A percentile compares a stretch with the other conserved stretches of the same genome.
Conservation (phyloP, 768 basidiomycete genomes). For the Dentipellis fragilis region DNA sequence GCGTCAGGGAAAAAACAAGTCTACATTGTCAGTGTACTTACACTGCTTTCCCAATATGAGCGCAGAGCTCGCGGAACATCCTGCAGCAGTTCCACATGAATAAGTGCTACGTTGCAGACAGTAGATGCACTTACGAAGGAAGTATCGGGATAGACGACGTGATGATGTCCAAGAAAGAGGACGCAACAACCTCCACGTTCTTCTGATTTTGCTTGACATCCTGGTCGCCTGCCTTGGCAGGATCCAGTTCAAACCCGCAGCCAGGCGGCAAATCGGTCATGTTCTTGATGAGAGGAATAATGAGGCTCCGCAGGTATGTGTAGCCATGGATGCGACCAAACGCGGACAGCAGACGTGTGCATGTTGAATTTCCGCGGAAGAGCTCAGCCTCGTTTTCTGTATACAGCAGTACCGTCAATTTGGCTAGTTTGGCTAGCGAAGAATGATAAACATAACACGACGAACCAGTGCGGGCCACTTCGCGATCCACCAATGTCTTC, state of each 20-base stretch:
- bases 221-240: conserved; percentile 43
- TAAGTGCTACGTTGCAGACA: background rate
- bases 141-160: conserved; percentile 57
- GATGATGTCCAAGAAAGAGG: conserved; percentile 68
- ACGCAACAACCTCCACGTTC: conserved; percentile 64
- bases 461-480: conserved; percentile 69
- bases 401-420: conserved; percentile 1
- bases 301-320: conserved; percentile 74
- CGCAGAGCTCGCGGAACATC: conserved; percentile 80
- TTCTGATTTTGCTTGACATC: conserved; percentile 58
- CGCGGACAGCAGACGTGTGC: conserved; percentile 75
- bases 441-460: background rate
- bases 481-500: conserved; percentile 78
- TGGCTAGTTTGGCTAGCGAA: background rate
- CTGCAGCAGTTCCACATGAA: conserved; percentile 26
- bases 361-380: conserved; percentile 83
- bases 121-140: conserved; percentile 50
- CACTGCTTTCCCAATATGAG: conserved; percentile 73
- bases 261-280: conserved; percentile 67
- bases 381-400: conserved; percentile 74
- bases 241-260: conserved; percentile 72
- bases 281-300: conserved; percentile 66
- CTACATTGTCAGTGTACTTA: conserved; percentile 28
- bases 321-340: conserved; percentile 90
- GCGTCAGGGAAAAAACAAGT: conserved; percentile 9